Base-by-base conservation (phyloP, 2,329 filamentous ascomycete species). In the Aspergillus piperis region DNA sequence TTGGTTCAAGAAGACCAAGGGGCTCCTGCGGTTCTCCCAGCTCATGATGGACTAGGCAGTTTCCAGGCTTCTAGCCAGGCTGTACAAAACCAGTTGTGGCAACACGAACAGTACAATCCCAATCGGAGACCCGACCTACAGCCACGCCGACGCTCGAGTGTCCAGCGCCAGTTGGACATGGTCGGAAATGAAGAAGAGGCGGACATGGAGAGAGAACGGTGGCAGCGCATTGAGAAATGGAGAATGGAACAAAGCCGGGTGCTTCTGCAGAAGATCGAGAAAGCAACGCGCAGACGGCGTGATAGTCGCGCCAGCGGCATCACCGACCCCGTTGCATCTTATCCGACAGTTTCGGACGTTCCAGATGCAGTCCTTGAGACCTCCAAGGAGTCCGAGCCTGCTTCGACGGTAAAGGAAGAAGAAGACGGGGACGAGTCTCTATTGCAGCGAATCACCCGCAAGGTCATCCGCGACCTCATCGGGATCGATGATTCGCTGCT, bases 151-250 rank as follows among this genome's bases (percentile, higher is more conserved):
- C 75, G 80, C 50, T 86, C 85, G 15, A 86, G 84, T 68, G 79
- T 87, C 5, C 84, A 87, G 71, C 78, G 81, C 60, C 80, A 83
- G 59, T 68, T 88, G 11, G 84, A 86, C 65, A 78, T 81, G 10
- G 74, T 87, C 42, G 81, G 83, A 61, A 80, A 86, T 66, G 83
- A 86, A 59, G 81, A 82, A 39, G 83, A 85, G 44, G 78, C 81
- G 38, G 77, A 82, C 27, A 84, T 88, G 42, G 89, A 92, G 64
- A 81, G 85, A 42, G 92, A 96, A 67, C 88, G 90, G 71, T 90
- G 88, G 72, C 86, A 88, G 68, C 86, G 94, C 62, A 96, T 99
- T 71, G 94, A 98, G 76, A 85, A 86, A 54, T 99, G 95, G 95
- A 86, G 93, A 58, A 78, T 96, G 71, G 94, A 98, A 71, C 93